Percentiles rank a stretch among this genome's conserved stretches.
Conservation (phyloP, 2,329 filamentous ascomycete species). For the Lachnellula cervina region DNA sequence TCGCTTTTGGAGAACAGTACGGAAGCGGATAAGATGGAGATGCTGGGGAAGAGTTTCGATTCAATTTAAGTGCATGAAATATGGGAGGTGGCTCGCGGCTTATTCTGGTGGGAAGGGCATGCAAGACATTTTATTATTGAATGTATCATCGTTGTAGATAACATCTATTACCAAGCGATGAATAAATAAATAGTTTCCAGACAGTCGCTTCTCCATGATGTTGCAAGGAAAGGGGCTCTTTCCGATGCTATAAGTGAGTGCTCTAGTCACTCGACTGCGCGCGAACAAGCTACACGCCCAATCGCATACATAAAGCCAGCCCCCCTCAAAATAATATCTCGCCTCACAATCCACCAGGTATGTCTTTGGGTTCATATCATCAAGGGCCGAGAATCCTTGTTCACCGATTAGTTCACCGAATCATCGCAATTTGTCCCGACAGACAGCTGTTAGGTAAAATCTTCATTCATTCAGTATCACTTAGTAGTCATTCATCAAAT, state of each 20-base stretch:
- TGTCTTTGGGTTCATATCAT: too few relatives aligned
- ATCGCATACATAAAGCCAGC: not conserved
- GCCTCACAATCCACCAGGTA: too few relatives aligned
- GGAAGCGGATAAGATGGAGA: not conserved
- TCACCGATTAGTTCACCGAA: too few relatives aligned
- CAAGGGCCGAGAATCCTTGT: too few relatives aligned
- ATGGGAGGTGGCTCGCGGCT: not conserved
- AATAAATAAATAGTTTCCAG: slow-evolving; percentile 11
- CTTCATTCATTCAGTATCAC: too few relatives aligned
- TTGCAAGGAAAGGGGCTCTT: too few relatives aligned
- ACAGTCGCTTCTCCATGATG: not conserved
- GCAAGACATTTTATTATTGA: slow-evolving; percentile 4
- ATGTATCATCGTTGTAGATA: slow-evolving; percentile 16
- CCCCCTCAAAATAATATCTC: too few relatives aligned
- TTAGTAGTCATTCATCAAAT: too few relatives aligned
- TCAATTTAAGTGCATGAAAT: slow-evolving; percentile 14
- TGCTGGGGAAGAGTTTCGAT: slow-evolving; percentile 5
- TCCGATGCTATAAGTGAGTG: not conserved
- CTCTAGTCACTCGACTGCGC: too few relatives aligned
- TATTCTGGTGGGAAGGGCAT: not conserved
- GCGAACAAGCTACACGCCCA: too few relatives aligned
- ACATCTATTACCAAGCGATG: slow-evolving; percentile 12
- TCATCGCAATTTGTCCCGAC: too few relatives aligned
- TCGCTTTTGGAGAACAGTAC: slow-evolving; percentile 1
- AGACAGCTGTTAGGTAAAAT: too few relatives aligned